These are phyloP conservation scores for Lanmaoa pseudosensibilis DNA, from an alignment of 768 basidiomycete species.

Conservation along the genomic window DNA sequence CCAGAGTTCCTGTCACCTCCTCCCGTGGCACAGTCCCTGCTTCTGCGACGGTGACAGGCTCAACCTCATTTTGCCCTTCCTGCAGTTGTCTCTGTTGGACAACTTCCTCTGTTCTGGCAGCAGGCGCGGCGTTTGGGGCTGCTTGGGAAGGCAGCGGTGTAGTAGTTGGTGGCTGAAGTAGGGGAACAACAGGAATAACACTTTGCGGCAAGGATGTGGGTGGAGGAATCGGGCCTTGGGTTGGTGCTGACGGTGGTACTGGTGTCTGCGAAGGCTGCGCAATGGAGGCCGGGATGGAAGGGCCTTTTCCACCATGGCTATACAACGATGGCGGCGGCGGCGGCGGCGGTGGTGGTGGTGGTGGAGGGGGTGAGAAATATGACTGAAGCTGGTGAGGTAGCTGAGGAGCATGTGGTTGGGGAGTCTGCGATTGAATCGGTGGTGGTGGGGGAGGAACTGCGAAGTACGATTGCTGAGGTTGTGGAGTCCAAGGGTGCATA, in stretches of 20 bases:
- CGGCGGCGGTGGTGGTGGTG: slow-evolving; percentile 19
- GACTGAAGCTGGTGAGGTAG: slow-evolving; percentile 22
- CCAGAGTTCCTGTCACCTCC: background rate
- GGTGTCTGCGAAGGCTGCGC: slow-evolving; percentile 11
- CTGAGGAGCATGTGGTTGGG: slow-evolving; percentile 14
- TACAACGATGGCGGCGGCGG: slow-evolving; percentile 8
- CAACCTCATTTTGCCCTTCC: slow-evolving; percentile 24
- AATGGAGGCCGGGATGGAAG: background rate
- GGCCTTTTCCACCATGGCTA: background rate
- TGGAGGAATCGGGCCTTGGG: slow-evolving; percentile 11
- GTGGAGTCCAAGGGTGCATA: background rate
- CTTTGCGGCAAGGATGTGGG: slow-evolving; percentile 1
- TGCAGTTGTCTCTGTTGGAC: slow-evolving; percentile 43
- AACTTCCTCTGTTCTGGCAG: slow-evolving; percentile 30
- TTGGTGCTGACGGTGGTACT: background rate
- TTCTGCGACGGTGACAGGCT: background rate
- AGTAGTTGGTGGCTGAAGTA: slow-evolving; percentile 13
- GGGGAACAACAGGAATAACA: slow-evolving; percentile 10
- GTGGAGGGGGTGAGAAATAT: slow-evolving; percentile 21
- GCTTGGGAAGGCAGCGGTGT: slow-evolving; percentile 22
- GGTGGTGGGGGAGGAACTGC: slow-evolving; percentile 23
- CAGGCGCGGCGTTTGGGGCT: background rate
- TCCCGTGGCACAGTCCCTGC: background rate
- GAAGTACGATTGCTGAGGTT: slow-evolving; percentile 15
- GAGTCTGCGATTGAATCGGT: slow-evolving; percentile 11